A percentile compares a stretch with the other conserved stretches of the same genome.
Conservation (phyloP, 345 rosid genomes). For the Balakata baccata region DNA sequence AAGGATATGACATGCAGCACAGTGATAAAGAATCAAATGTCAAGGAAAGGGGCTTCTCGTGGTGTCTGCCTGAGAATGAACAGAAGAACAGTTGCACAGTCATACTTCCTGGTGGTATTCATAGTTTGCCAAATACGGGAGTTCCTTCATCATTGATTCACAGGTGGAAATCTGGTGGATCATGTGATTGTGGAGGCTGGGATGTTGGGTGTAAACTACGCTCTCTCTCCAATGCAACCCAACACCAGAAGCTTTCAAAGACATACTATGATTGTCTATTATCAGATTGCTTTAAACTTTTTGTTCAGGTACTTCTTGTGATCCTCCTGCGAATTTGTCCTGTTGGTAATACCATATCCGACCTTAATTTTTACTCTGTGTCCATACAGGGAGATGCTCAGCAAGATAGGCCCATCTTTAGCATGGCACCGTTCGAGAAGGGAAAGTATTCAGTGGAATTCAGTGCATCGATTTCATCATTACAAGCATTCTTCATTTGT, state of each 20-base stretch:
- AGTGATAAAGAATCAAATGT: constrained; percentile 14
- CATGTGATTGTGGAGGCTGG: constrained; percentile 98
- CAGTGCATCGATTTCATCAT: constrained; percentile 46
- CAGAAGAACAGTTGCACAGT: constrained; percentile 30
- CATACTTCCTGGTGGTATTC: constrained; percentile 75
- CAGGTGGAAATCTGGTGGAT: constrained; percentile 72
- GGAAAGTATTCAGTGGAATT: constrained; percentile 70
- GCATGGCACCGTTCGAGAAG: constrained; percentile 45
- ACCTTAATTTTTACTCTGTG: neutral
- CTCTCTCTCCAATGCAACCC: constrained; percentile 38
- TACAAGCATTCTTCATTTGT: constrained; percentile 71
- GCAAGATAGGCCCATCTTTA: constrained; percentile 44
- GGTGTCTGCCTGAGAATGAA: constrained; percentile 22
- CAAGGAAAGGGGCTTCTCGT: constrained; percentile 17
- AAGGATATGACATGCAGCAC: constrained; percentile 17
- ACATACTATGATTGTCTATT: constrained; percentile 21
- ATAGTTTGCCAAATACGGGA: constrained; percentile 61
- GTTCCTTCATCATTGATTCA: constrained; percentile 64
- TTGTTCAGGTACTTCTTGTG: constrained; percentile 45
- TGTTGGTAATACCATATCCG: neutral
- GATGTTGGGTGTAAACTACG: constrained; percentile 79
- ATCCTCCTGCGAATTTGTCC: neutral
- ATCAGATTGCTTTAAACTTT: constrained; percentile 46
- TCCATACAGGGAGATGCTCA: constrained; percentile 38
- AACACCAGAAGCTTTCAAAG: constrained; percentile 20